A percentile compares a stretch with the other conserved stretches of the same genome.
These are phyloP conservation scores for Paramecium sexaurelia DNA, from an alignment of 73 alveolate genomes.

Conservation along the genomic window DNA sequence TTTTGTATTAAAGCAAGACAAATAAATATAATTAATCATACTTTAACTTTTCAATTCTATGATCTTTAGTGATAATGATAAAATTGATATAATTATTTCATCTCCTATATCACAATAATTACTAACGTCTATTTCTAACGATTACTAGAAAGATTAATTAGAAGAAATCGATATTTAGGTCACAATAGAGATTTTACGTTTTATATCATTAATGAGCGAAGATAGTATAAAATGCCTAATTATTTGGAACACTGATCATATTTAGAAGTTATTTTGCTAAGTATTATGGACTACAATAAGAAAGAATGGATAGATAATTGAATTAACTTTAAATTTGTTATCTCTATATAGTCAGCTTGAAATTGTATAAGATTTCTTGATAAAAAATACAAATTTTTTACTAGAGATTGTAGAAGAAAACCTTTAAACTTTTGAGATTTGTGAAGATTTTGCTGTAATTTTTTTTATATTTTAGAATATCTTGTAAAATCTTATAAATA, in stretches of 20 bases:
- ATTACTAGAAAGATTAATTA: not conserved
- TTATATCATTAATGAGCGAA: not conserved
- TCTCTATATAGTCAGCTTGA: not conserved
- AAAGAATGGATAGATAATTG: not conserved
- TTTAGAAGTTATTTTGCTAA: not conserved
- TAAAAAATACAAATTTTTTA: not conserved
- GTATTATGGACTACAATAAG: not conserved
- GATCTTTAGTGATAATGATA: not conserved
- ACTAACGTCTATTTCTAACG: not conserved
- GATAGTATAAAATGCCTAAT: not conserved
- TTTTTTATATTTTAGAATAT: not conserved
- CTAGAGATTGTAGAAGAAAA: not conserved
- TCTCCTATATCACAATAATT: not conserved
- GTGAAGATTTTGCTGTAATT: not conserved
- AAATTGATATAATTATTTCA: not conserved
- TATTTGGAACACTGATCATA: not conserved
- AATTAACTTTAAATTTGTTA: not conserved
- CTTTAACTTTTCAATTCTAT: not conserved
- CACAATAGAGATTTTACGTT: not conserved
- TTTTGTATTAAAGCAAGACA: not conserved
- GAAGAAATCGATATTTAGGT: not conserved
- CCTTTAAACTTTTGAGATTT: not conserved
- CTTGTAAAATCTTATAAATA: not conserved
- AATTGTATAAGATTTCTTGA: not conserved
- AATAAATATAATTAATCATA: not conserved